A percentile compares a stretch with the other conserved stretches of the same genome.
phyloP scores from a whole-genome alignment of 352 stramenopile species.

The Phytophthora tentaculata region DNA sequence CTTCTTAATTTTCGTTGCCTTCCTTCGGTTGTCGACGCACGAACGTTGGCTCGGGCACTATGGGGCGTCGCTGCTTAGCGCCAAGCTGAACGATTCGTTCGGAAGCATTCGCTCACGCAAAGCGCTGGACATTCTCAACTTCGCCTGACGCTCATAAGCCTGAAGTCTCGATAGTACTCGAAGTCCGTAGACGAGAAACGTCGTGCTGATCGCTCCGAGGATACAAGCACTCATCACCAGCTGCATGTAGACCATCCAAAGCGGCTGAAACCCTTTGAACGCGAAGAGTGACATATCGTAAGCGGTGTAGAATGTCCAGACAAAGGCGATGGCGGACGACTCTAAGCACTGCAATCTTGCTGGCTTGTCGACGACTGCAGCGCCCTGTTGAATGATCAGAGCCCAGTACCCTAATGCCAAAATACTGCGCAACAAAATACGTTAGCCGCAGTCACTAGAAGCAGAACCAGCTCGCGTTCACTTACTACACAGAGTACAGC shows the following conservation, averaged over 20 bases:
- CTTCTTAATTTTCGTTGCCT: constrained; percentile 49
- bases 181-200: constrained; percentile 43
- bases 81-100: constrained; percentile 51
- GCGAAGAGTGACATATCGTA: constrained; percentile 41
- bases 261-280: constrained; percentile 44
- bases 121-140: constrained; percentile 30
- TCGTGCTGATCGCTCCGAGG: constrained; percentile 38
- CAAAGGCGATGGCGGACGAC: constrained; percentile 29
- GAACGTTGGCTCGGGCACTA: constrained; percentile 18
- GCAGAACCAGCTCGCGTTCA: constrained; percentile 1
- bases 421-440: constrained; percentile 39
- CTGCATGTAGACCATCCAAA: constrained; percentile 39
- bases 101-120: constrained; percentile 47
- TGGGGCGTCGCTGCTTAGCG: constrained; percentile 27
- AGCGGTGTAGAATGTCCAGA: constrained; percentile 52
- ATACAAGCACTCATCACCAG: constrained; percentile 33
- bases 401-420: constrained; percentile 64
- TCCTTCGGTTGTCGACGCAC: constrained; percentile 25
- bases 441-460: background rate
- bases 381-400: constrained; percentile 56
- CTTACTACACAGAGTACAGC: constrained; percentile 49
- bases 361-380: constrained; percentile 32
- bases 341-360: constrained; percentile 37
- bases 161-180: constrained; percentile 37
- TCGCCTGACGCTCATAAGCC: constrained; percentile 28